These are phyloP conservation scores for Phytophthora sp. DNA, from an alignment of 352 stramenopile genomes.

Conservation along the genomic window DNA sequence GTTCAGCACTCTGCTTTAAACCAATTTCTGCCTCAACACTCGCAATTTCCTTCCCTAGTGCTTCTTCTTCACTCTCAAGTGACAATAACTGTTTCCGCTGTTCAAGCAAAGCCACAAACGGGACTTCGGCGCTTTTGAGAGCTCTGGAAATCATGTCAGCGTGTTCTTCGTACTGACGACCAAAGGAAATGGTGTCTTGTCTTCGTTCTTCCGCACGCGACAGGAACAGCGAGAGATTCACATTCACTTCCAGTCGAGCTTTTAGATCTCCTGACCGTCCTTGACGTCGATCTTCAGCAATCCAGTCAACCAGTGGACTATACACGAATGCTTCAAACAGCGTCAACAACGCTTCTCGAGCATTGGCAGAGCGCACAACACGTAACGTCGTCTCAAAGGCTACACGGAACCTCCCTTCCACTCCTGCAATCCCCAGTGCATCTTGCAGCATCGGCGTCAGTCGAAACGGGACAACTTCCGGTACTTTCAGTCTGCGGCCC, in stretches of 20 bases:
- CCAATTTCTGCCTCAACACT: conserved; percentile 17
- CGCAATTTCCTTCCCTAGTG: conserved; percentile 19
- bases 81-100: conserved; percentile 24
- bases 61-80: conserved; percentile 39
- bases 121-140: conserved; percentile 25
- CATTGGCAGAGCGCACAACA: conserved; percentile 63
- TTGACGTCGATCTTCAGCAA: conserved; percentile 46
- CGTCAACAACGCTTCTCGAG: conserved; percentile 73
- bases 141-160: conserved; percentile 24
- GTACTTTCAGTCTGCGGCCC: conserved; percentile 84
- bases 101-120: conserved; percentile 28
- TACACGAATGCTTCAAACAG: conserved; percentile 90
- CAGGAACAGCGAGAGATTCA: conserved; percentile 87
- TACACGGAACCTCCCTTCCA: conserved; percentile 74
- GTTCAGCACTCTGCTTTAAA: conserved; percentile 7
- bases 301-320: conserved; percentile 85
- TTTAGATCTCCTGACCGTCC: conserved; percentile 56
- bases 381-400: conserved; percentile 80
- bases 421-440: conserved; percentile 73
- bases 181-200: conserved; percentile 64
- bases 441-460: conserved; percentile 86
- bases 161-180: conserved; percentile 39
- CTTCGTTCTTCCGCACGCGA: conserved; percentile 79
- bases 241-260: conserved; percentile 79
- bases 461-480: conserved; percentile 92